phyloP scores from a whole-genome alignment of 257 asterid genomes.

The Buddleja alternifolia region DNA sequence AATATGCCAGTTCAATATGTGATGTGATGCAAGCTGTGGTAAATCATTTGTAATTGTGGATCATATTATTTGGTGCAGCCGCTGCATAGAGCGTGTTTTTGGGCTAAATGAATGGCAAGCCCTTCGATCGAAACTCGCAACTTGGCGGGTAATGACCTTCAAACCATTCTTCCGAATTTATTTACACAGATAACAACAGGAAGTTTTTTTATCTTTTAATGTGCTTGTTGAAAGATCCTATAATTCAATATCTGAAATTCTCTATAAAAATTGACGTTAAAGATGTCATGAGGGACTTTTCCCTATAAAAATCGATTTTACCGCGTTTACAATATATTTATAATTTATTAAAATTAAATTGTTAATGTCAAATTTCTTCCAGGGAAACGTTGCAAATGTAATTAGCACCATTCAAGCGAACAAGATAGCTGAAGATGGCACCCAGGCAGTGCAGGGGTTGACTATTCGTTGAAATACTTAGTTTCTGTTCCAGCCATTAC shows the following conservation, averaged over 20 bases:
- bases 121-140: constrained; percentile 71
- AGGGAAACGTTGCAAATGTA: constrained; percentile 69
- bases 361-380: constrained; percentile 24
- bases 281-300: too few relatives aligned
- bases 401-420: constrained; percentile 78
- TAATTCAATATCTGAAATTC: too few relatives aligned
- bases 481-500: constrained; percentile 1
- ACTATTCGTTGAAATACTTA: constrained; percentile 52
- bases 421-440: constrained; percentile 68
- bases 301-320: neutral
- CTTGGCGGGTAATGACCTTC: constrained; percentile 75
- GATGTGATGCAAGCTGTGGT: neutral
- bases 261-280: too few relatives aligned
- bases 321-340: neutral
- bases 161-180: constrained; percentile 8
- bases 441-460: constrained; percentile 75
- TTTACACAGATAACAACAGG: neutral
- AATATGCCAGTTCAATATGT: constrained; percentile 3
- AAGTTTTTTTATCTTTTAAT: neutral
- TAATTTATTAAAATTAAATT: too few relatives aligned
- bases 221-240: neutral
- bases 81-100: constrained; percentile 71
- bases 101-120: constrained; percentile 76
- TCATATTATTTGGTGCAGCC: constrained; percentile 49
- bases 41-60: constrained; percentile 8